phyloP scores from a whole-genome alignment of 345 rosid species.

The Gossypium bickii region DNA sequence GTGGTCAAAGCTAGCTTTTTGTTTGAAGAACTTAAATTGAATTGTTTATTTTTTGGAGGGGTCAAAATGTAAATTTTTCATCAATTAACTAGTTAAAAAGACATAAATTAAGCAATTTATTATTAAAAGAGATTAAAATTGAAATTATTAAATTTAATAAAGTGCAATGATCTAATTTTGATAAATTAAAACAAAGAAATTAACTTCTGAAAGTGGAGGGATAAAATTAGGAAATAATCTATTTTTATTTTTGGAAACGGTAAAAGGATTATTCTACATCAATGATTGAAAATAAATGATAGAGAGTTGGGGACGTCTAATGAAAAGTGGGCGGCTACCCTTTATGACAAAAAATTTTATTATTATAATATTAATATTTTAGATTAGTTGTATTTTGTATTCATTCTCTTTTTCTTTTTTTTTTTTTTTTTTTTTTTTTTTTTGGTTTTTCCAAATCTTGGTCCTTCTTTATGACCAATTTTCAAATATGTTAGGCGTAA shows the following conservation, averaged over 20 bases:
- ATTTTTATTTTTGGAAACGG: not conserved
- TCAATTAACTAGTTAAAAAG: too few species aligned
- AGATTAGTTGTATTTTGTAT: not conserved
- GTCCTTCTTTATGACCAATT: not conserved
- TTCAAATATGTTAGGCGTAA: constrained; percentile 17
- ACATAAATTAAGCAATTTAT: too few species aligned
- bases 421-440: not conserved
- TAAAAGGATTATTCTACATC: not conserved
- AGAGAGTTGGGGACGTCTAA: not conserved
- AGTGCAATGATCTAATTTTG: too few species aligned
- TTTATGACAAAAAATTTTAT: not conserved
- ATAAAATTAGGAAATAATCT: too few species aligned
- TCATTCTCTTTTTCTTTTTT: not conserved
- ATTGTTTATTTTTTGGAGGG: too few species aligned
- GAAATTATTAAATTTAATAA: too few species aligned
- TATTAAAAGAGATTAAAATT: too few species aligned
- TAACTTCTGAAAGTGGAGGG: too few species aligned
- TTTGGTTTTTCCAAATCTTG: not conserved
- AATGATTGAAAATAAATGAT: not conserved
- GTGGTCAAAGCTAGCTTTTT: too few species aligned
- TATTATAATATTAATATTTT: not conserved
- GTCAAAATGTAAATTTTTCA: too few species aligned
- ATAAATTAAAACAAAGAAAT: too few species aligned
- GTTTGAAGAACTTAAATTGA: too few species aligned
- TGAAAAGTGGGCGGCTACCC: not conserved